Evolutionary conservation across 495 filamentous ascomycete genomes (phyloP), one percentile per base, ranked within the genome.

Genomic region (Penicillium riverlandense): DNA sequence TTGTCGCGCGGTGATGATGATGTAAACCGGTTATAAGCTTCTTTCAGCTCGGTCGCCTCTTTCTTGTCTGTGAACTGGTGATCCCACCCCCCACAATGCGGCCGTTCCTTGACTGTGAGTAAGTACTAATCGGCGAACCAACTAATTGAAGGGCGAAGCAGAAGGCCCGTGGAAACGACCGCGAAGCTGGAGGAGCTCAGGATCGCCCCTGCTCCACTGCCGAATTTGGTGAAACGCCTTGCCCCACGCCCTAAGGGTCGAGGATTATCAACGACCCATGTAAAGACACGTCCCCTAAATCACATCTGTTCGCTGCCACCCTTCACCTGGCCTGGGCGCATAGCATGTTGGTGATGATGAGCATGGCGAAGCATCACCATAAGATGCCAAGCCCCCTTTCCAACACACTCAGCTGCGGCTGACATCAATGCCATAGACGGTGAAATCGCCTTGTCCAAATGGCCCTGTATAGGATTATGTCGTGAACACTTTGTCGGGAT

Each of bases 391-490:
- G 61, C 1, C 62, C 61, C 62, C 61, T 65, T 53, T 1, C 41
- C 52, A 27, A 61, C 47, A 0, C 54, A 38, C 1, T 11, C 15
- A 1, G 60, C 58, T 6, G 58, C 58, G 4, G 54, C 14, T 1
- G 47, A 48, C 7, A 57, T 64, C 9, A 66, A 33, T 22, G 6
- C 22, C 22, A 22, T 22, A 6, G 22, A 0, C 22, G 22, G 65
- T 61, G 16, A 64, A 66, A 11, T 53, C 41, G 10, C 47, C 62
- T 35, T 65, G 64, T 1, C 58, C 61, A 22, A 64, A 65, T 7
- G 66, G 62, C 22, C 0, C 62, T 62, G 48, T 58, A 62, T 11
- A 68, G 8, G 8, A 67, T 60, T 62, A 70, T 67, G 35, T 70
- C 64, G 40, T 61, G 50, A 29, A 62, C 10, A 63, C 52, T 27